A percentile compares a stretch with the other conserved stretches of the same genome.
Evolutionary conservation across 805 yeast genomes (phyloP).

Genomic region (Cyberlindnera xishuangbannaensis): DNA sequence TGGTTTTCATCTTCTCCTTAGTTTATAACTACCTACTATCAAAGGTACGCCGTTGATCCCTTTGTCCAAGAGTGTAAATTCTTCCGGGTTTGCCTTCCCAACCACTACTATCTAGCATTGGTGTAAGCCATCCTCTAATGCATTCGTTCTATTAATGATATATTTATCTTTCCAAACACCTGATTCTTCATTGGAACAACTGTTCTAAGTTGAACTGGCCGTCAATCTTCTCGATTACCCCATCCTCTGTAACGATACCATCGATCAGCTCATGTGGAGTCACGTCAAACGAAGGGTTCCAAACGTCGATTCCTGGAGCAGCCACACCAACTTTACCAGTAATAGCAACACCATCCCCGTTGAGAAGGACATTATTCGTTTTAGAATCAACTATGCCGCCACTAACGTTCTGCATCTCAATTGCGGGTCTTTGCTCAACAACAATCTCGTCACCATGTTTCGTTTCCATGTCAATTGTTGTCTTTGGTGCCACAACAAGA

Average conservation of each 20-base stretch:
- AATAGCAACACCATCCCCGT: slow-evolving; percentile 28
- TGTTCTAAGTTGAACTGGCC: slow-evolving; percentile 45
- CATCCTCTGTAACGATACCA: slow-evolving; percentile 82
- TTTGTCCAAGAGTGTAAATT: no score
- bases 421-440: slow-evolving; percentile 82
- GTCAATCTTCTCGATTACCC: slow-evolving; percentile 44
- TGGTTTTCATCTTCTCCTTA: no score
- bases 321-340: slow-evolving; percentile 66
- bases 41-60: no score
- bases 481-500: slow-evolving; percentile 91
- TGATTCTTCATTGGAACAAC: slow-evolving; percentile 14
- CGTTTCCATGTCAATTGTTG: slow-evolving; percentile 75
- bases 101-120: no score
- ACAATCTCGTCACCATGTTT: slow-evolving; percentile 65
- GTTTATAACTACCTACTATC: no score
- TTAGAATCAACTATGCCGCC: slow-evolving; percentile 50
- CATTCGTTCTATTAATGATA: no score
- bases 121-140: no score
- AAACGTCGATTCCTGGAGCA: slow-evolving; percentile 76
- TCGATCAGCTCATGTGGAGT: slow-evolving; percentile 82
- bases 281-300: slow-evolving; percentile 97
- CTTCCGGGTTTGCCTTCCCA: no score
- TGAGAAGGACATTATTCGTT: slow-evolving; percentile 24
- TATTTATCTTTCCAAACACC: no score
- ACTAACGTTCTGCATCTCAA: slow-evolving; percentile 69